Conservation (phyloP, 306 rosid species). For the Trifolium repens region DNA sequence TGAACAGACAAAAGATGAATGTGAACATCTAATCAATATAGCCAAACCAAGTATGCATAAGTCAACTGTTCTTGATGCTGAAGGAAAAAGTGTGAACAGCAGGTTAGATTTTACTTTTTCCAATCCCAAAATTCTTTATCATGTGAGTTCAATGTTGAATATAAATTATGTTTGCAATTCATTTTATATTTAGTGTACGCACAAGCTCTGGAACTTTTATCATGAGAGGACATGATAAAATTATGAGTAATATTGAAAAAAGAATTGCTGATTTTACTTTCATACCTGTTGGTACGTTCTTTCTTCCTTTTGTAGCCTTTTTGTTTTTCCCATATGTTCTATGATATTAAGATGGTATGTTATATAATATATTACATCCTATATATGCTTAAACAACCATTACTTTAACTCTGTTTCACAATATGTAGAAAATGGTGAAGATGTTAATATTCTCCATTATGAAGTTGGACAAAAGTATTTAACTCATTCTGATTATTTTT, state of each 20-base stretch:
- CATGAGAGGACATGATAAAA: constrained; percentile 74
- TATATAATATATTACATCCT: too few relatives aligned
- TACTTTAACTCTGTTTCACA: constrained; percentile 22
- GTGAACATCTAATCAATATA: constrained; percentile 75
- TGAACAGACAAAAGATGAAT: constrained; percentile 79
- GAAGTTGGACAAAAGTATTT: constrained; percentile 96
- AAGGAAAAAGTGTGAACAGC: constrained; percentile 78
- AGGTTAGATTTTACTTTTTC: constrained; percentile 54
- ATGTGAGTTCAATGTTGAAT: constrained; percentile 27
- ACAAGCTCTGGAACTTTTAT: constrained; percentile 92
- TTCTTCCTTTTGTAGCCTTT: constrained; percentile 19
- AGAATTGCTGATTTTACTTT: constrained; percentile 84
- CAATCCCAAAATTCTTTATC: background rate
- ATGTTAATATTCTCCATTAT: constrained; percentile 92
- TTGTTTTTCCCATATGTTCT: background rate
- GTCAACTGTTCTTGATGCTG: constrained; percentile 73
- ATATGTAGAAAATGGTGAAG: constrained; percentile 86
- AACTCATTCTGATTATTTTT: constrained; percentile 82
- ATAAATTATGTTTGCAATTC: constrained; percentile 12
- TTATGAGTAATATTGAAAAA: constrained; percentile 74
- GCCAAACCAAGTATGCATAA: constrained; percentile 75
- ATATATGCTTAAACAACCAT: background rate
- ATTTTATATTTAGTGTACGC: constrained; percentile 61
- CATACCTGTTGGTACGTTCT: constrained; percentile 74
- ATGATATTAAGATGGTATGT: too few relatives aligned